A percentile compares a stretch with the other conserved stretches of the same genome.
Evolutionary conservation across 305 asterid species (phyloP).

Genomic region (Coffea humblotiana): DNA sequence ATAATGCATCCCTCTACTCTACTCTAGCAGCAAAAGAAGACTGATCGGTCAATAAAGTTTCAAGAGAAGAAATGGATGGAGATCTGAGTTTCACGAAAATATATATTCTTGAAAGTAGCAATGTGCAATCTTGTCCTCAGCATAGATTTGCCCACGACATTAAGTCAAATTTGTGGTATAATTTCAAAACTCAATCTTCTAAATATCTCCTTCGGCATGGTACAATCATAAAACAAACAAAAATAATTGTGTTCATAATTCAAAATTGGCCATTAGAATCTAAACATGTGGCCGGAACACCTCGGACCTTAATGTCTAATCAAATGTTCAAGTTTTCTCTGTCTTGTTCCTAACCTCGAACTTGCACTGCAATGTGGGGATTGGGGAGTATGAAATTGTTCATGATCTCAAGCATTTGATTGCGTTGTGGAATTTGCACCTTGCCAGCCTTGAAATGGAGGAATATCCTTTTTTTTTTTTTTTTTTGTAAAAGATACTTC

Average conservation of each 20-base stretch:
- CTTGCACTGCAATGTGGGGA: neutral
- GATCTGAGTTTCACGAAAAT: neutral
- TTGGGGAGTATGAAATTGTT: no score
- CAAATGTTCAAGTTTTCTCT: conserved; percentile 2
- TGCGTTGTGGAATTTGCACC: neutral
- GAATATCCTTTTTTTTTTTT: neutral
- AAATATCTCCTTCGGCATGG: conserved; percentile 1
- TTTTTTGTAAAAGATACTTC: neutral
- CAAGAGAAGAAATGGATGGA: neutral
- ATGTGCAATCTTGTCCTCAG: neutral
- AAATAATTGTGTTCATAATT: neutral
- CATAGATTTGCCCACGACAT: neutral
- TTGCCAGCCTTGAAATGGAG: neutral
- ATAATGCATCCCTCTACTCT: neutral
- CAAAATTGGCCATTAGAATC: neutral
- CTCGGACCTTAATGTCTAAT: conserved; percentile 17
- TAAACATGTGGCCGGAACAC: neutral
- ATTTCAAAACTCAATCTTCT: conserved; percentile 7
- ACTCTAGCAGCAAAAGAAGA: conserved; percentile 6
- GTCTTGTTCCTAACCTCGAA: neutral
- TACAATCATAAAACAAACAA: neutral
- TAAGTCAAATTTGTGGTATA: conserved; percentile 7
- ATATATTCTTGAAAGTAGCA: neutral
- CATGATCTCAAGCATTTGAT: conserved; percentile 1
- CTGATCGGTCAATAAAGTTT: neutral